These are phyloP conservation scores for Heteromeles arbutifolia DNA, from an alignment of 306 rosid species.

Conservation along the genomic window DNA sequence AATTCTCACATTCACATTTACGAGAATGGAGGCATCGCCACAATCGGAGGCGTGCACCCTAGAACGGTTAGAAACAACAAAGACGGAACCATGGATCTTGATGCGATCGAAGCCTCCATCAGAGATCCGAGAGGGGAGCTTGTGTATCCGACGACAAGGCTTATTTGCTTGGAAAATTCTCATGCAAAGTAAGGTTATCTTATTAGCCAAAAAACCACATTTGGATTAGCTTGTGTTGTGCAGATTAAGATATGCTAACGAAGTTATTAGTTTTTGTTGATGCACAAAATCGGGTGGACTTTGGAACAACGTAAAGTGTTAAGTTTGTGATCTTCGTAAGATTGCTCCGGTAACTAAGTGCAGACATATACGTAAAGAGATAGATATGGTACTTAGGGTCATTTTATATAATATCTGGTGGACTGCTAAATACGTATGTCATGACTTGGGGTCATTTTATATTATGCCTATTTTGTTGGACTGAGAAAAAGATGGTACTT, in stretches of 20 bases:
- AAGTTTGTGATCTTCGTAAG: too few species aligned
- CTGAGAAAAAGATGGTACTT: not conserved
- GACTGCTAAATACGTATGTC: not conserved
- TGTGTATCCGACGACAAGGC: constrained; percentile 70
- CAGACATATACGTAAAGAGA: too few species aligned
- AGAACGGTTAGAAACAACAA: constrained; percentile 53
- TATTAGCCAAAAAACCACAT: not conserved
- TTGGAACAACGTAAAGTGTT: too few species aligned
- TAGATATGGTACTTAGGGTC: too few species aligned
- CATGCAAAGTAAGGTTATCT: constrained; percentile 70
- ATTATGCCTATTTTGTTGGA: not conserved
- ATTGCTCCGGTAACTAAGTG: too few species aligned
- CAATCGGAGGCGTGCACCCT: constrained; percentile 90
- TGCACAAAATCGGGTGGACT: too few species aligned
- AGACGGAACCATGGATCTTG: constrained; percentile 87
- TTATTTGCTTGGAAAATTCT: constrained; percentile 87
- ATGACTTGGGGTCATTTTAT: not conserved
- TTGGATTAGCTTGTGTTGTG: not conserved
- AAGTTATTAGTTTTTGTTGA: not conserved
- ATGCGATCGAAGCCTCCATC: constrained; percentile 66
- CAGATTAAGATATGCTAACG: not conserved
- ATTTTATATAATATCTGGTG: not conserved
- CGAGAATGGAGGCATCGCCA: constrained; percentile 92
- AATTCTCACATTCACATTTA: constrained; percentile 64
- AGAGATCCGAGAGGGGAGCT: constrained; percentile 62